Conservation (phyloP, 148 eudicot species). For the Vaccinium darrowii region DNA sequence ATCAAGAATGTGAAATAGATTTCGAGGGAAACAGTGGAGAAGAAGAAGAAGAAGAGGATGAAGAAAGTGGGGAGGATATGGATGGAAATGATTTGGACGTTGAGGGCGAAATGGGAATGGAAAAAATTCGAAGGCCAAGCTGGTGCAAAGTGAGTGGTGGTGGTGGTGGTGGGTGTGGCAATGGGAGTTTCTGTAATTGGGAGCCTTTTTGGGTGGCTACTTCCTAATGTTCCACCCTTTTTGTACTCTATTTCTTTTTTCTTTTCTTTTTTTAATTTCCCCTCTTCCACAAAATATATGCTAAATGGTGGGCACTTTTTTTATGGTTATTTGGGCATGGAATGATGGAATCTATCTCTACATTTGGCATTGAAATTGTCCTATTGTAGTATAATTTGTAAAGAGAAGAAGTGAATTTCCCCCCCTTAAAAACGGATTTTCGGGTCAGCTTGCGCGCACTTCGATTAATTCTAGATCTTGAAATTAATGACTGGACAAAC, state of each 20-base stretch:
- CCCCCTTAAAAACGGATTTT: too few species aligned
- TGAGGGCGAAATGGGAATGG: conserved; percentile 40
- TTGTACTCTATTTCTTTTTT: not conserved
- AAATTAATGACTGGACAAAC: too few species aligned
- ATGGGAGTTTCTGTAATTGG: conserved; percentile 45
- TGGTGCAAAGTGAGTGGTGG: conserved; percentile 54
- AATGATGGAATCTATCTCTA: too few species aligned
- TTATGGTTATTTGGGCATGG: not conserved
- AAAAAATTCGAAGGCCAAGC: conserved; percentile 38
- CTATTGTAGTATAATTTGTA: too few species aligned
- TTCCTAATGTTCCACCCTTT: conserved; percentile 14
- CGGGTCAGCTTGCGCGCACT: too few species aligned
- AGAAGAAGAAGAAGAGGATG: conserved; percentile 2
- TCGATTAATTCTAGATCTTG: too few species aligned
- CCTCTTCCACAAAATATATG: not conserved
- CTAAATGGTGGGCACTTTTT: not conserved
- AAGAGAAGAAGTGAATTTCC: too few species aligned
- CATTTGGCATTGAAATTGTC: too few species aligned
- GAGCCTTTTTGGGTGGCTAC: conserved; percentile 71
- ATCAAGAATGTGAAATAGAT: conserved; percentile 2
- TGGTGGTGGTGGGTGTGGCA: conserved; percentile 33
- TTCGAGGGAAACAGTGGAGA: conserved; percentile 11
- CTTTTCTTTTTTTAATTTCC: not conserved
- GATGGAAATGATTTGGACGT: conserved; percentile 25
- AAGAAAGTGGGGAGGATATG: conserved; percentile 29